A percentile compares a stretch with the other conserved stretches of the same genome.
phyloP scores from a whole-genome alignment of 148 eudicot genomes.

The Polygonum maritimum region DNA sequence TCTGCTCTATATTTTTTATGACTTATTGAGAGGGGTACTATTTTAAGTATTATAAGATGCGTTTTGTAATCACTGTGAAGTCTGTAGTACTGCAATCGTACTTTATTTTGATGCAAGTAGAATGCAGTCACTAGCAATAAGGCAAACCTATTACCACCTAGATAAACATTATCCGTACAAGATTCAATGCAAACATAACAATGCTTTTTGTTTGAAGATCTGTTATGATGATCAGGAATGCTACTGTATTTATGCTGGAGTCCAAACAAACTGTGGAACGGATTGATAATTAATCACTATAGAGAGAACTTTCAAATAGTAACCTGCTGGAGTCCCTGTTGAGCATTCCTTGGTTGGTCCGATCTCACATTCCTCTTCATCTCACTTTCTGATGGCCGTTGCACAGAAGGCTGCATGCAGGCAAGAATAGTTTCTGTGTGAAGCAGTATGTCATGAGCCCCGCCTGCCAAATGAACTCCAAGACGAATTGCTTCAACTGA shows the following conservation, averaged over 20 bases:
- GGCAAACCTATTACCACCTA: neutral
- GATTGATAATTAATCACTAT: neutral
- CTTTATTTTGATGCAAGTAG: neutral
- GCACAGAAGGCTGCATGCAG: slow-evolving; percentile 62
- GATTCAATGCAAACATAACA: neutral
- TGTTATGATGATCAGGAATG: neutral
- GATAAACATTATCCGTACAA: neutral
- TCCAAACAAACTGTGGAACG: neutral
- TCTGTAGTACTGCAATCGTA: neutral
- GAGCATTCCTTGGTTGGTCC: slow-evolving; percentile 75
- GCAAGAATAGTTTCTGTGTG: slow-evolving; percentile 75
- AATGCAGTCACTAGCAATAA: neutral
- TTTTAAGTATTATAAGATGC: too few species aligned
- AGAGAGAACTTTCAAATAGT: neutral
- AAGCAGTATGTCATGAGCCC: slow-evolving; percentile 75
- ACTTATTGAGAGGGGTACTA: neutral
- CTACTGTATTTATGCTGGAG: neutral
- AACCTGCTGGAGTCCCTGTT: slow-evolving; percentile 84
- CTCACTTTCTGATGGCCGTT: slow-evolving; percentile 36
- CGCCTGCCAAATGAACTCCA: slow-evolving; percentile 90
- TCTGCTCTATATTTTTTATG: neutral
- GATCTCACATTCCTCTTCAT: slow-evolving; percentile 31
- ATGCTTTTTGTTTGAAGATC: neutral
- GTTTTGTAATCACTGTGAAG: neutral
- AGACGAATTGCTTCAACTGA: slow-evolving; percentile 92